Evolutionary conservation across 495 filamentous ascomycete genomes (phyloP).

Genomic region (Podospora sp.): DNA sequence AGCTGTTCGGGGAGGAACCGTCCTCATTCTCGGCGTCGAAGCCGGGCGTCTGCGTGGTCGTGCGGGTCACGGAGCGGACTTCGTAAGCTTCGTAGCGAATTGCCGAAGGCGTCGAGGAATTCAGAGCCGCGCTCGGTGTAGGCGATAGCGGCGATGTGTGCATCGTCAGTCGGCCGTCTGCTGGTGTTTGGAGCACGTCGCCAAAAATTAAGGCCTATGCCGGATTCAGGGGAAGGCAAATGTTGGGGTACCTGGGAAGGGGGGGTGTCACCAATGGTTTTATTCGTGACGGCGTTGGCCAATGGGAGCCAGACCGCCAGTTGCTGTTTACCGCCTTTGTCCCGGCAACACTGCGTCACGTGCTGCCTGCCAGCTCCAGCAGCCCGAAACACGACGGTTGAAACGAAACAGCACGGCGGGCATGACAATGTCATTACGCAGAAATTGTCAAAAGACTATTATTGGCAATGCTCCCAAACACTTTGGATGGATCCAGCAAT

Average conservation of each 20-base stretch:
- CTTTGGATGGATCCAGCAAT: not conserved
- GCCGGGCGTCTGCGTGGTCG: conserved; percentile 2
- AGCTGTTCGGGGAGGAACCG: conserved; percentile 27
- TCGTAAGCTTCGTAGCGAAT: conserved; percentile 34
- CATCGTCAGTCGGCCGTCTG: conserved; percentile 12
- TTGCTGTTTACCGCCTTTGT: conserved; percentile 31
- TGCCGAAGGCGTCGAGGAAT: conserved; percentile 38
- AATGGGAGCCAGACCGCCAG: conserved; percentile 12
- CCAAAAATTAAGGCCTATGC: not conserved
- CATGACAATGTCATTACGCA: not conserved
- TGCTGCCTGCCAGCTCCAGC: not conserved
- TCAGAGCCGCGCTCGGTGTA: conserved; percentile 39
- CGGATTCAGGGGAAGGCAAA: not conserved
- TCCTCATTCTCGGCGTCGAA: conserved; percentile 24
- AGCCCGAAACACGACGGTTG: not conserved
- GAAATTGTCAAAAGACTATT: not conserved
- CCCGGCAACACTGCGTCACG: conserved; percentile 26
- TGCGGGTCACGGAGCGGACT: conserved; percentile 19
- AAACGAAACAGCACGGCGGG: not conserved
- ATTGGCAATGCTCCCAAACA: not conserved
- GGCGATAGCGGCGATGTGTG: conserved; percentile 42
- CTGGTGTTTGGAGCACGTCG: not conserved
- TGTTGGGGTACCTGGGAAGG: not conserved
- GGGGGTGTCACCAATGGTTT: conserved; percentile 17
- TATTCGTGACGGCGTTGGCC: conserved; percentile 15